These are phyloP conservation scores for Lasiodiplodia sp. DNA, from an alignment of 2,329 filamentous ascomycete genomes.

Conservation along the genomic window DNA sequence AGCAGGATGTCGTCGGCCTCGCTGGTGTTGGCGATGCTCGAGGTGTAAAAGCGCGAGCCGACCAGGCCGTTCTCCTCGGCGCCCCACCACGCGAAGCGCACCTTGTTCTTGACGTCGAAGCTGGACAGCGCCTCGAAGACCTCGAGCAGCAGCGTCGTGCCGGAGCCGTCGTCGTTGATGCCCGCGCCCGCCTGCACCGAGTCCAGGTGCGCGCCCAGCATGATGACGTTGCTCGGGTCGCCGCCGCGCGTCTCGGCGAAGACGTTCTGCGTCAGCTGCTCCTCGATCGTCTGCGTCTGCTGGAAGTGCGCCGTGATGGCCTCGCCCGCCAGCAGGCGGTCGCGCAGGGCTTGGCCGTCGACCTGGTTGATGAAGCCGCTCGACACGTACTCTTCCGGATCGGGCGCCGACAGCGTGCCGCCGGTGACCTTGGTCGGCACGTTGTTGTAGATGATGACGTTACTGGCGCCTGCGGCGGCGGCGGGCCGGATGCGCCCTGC, in stretches of 20 bases:
- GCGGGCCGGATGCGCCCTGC: conserved; percentile 51
- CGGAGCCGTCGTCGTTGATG: conserved; percentile 58
- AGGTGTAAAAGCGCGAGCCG: conserved; percentile 60
- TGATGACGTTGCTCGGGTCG: conserved; percentile 61
- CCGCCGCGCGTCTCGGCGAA: conserved; percentile 68
- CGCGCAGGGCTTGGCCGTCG: conserved; percentile 52
- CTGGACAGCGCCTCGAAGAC: conserved; percentile 65
- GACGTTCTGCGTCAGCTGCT: conserved; percentile 65
- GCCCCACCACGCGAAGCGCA: conserved; percentile 73
- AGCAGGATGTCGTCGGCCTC: conserved; percentile 69
- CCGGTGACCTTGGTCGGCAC: conserved; percentile 47
- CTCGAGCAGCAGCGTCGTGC: conserved; percentile 63
- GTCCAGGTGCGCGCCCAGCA: conserved; percentile 33
- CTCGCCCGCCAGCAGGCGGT: conserved; percentile 51
- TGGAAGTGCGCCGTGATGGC: conserved; percentile 51
- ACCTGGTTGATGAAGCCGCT: conserved; percentile 52
- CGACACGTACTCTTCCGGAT: conserved; percentile 46
- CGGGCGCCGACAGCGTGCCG: conserved; percentile 49
- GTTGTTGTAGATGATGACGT: conserved; percentile 53
- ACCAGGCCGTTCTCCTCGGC: conserved; percentile 72
- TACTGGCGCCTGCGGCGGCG: conserved; percentile 49
- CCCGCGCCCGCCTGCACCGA: conserved; percentile 60
- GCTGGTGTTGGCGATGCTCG: conserved; percentile 39
- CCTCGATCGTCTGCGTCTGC: conserved; percentile 56
- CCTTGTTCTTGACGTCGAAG: conserved; percentile 69